Evolutionary conservation across 441 rosid species (phyloP).

Genomic region (Eutrema salsugineum): DNA sequence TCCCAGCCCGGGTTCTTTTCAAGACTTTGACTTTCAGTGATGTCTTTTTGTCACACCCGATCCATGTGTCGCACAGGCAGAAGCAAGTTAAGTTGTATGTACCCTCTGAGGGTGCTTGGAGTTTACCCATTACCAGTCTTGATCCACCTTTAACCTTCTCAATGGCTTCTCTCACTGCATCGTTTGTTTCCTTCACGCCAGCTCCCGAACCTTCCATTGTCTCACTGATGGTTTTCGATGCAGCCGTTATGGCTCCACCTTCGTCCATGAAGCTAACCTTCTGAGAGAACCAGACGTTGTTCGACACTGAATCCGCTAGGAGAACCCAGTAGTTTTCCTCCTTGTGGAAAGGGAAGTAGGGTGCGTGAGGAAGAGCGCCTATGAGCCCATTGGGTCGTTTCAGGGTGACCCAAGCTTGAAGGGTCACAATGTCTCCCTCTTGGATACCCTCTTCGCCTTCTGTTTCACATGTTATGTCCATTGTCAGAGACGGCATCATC

Average conservation of each 20-base stretch:
- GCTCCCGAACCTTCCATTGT: slow-evolving; percentile 91
- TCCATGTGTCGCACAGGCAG: slow-evolving; percentile 92
- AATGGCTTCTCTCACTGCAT: slow-evolving; percentile 63
- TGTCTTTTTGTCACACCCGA: slow-evolving; percentile 77
- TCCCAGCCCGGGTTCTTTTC: slow-evolving; percentile 86
- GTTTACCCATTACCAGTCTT: slow-evolving; percentile 83
- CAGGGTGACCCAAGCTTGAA: slow-evolving; percentile 89
- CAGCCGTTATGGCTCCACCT: slow-evolving; percentile 68
- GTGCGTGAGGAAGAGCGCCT: slow-evolving; percentile 93
- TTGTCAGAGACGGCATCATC: slow-evolving; percentile 87
- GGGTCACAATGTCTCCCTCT: slow-evolving; percentile 84
- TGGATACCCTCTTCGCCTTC: slow-evolving; percentile 98
- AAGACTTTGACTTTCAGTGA: slow-evolving; percentile 72
- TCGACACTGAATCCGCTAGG: slow-evolving; percentile 73
- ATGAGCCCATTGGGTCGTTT: slow-evolving; percentile 75
- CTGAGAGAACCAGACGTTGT: slow-evolving; percentile 91
- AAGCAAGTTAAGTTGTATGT: slow-evolving; percentile 79
- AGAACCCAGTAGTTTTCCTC: slow-evolving; percentile 96
- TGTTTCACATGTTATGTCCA: slow-evolving; percentile 88
- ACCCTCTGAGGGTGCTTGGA: slow-evolving; percentile 84
- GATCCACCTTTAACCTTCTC: slow-evolving; percentile 86
- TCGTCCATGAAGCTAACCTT: slow-evolving; percentile 98
- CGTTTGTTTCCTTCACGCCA: slow-evolving; percentile 62
- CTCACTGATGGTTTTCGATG: slow-evolving; percentile 91
- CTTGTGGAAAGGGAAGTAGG: slow-evolving; percentile 84